A percentile compares a stretch with the other conserved stretches of the same genome.
Conservation (phyloP, 2,329 filamentous ascomycete species). For the Rasamsonia emersonii region DNA sequence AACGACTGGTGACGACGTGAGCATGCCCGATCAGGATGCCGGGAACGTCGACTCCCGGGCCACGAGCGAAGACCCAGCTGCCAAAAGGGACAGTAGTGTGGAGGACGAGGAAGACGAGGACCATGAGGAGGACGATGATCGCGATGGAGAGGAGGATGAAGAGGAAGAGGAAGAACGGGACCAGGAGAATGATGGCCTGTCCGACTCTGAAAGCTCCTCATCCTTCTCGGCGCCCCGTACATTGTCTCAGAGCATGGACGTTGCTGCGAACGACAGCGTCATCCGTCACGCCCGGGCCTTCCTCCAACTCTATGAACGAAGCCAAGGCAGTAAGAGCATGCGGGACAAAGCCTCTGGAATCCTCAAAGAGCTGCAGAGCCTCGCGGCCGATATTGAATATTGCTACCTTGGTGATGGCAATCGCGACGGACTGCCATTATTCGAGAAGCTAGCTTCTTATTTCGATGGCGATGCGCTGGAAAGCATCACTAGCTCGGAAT, state of each 20-base stretch:
- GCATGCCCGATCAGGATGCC: constrained; percentile 10
- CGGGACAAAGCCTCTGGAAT: constrained; percentile 72
- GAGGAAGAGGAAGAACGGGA: constrained; percentile 38
- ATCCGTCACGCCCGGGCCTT: constrained; percentile 72
- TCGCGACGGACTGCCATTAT: constrained; percentile 55
- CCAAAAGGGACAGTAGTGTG: constrained; percentile 20
- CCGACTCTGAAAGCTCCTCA: constrained; percentile 60
- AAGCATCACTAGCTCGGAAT: constrained; percentile 89
- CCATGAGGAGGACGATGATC: constrained; percentile 28
- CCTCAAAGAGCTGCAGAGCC: constrained; percentile 58
- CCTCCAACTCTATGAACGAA: constrained; percentile 70
- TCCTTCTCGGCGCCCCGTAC: constrained; percentile 37
- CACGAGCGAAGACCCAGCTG: constrained; percentile 7
- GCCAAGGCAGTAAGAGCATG: constrained; percentile 59
- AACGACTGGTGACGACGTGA: constrained; percentile 14
- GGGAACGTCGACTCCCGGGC: constrained; percentile 7
- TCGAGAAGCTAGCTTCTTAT: constrained; percentile 66
- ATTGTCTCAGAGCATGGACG: constrained; percentile 28
- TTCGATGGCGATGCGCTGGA: constrained; percentile 85
- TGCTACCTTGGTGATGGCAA: constrained; percentile 52
- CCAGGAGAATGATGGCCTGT: constrained; percentile 44
- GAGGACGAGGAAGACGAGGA: constrained; percentile 26
- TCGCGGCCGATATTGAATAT: constrained; percentile 62
- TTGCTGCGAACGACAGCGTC: constrained; percentile 62
- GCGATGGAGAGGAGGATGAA: constrained; percentile 23